phyloP scores from a whole-genome alignment of 225 moss, liverwort and hornwort species.

The Physcomitrellopsis africana region DNA sequence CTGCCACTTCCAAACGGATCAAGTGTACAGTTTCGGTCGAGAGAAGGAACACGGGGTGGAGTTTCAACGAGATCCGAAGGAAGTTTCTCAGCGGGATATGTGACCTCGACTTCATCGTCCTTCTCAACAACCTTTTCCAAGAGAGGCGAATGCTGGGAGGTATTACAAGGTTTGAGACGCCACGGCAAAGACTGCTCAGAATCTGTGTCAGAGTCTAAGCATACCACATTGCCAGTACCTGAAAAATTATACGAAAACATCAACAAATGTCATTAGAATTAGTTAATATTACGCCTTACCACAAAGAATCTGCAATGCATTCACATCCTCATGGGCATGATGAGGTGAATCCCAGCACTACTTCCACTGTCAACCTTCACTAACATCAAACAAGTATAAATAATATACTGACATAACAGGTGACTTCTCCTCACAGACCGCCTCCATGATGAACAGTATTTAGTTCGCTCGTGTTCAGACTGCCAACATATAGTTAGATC shows the following conservation, averaged over 20 bases:
- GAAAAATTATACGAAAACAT: slow-evolving; percentile 26
- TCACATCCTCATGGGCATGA: not conserved
- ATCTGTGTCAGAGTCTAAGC: slow-evolving; percentile 66
- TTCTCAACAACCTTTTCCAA: slow-evolving; percentile 46
- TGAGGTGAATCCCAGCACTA: slow-evolving; percentile 13
- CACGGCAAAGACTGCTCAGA: slow-evolving; percentile 50
- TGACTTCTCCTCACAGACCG: not conserved
- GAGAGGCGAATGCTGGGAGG: slow-evolving; percentile 21
- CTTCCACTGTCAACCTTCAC: not conserved
- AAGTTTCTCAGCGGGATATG: slow-evolving; percentile 2
- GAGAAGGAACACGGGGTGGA: slow-evolving; percentile 37
- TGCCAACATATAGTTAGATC: slow-evolving; percentile 4
- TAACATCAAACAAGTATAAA: not conserved
- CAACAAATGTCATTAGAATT: slow-evolving; percentile 16
- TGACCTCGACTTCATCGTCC: slow-evolving; percentile 41
- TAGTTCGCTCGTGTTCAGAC: not conserved
- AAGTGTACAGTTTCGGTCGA: slow-evolving; percentile 36
- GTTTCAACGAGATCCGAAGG: slow-evolving; percentile 27
- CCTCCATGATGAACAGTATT: not conserved
- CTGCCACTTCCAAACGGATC: slow-evolving; percentile 54
- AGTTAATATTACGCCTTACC: not conserved
- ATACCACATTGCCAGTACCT: slow-evolving; percentile 55
- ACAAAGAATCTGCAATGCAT: slow-evolving; percentile 1
- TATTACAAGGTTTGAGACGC: slow-evolving; percentile 43
- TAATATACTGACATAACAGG: not conserved